phyloP scores from a whole-genome alignment of 139 green algal genomes.

The Coelastrella sp. region DNA sequence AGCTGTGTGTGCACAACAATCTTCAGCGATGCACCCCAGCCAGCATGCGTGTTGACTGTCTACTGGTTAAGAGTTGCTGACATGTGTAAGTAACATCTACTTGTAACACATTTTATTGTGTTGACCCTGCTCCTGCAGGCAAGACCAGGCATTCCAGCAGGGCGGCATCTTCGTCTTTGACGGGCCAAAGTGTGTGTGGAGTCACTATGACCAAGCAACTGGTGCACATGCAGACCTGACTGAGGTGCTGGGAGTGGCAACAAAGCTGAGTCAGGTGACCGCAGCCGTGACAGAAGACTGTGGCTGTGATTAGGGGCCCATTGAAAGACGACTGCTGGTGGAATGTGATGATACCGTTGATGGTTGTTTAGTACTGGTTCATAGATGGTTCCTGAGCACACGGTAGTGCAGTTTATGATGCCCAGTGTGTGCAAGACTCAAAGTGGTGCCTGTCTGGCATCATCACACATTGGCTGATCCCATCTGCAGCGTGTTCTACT shows the following conservation, averaged over 20 bases:
- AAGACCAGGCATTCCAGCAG: conserved; percentile 66
- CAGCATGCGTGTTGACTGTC: too few relatives aligned
- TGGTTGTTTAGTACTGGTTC: too few relatives aligned
- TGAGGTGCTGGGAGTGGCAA: conserved; percentile 55
- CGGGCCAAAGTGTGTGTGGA: conserved; percentile 65
- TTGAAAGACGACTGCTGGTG: too few relatives aligned
- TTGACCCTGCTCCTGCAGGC: neutral
- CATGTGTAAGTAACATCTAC: too few relatives aligned
- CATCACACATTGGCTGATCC: neutral
- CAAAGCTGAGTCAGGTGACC: neutral
- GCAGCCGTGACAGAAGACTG: conserved; percentile 13
- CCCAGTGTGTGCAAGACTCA: neutral
- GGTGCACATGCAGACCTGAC: conserved; percentile 74
- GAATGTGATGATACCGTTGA: too few relatives aligned
- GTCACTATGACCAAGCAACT: conserved; percentile 79
- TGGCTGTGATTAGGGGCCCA: neutral
- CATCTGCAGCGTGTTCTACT: neutral
- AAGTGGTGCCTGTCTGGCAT: neutral
- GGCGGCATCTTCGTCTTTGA: conserved; percentile 74
- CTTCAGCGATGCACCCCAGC: too few relatives aligned
- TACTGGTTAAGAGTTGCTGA: too few relatives aligned
- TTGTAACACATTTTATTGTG: too few relatives aligned
- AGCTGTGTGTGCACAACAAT: too few relatives aligned
- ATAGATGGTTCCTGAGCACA: neutral
- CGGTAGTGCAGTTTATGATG: neutral